These are phyloP conservation scores for Carex cristatella DNA, from an alignment of 176 grass and related monocot species.

Conservation along the genomic window DNA sequence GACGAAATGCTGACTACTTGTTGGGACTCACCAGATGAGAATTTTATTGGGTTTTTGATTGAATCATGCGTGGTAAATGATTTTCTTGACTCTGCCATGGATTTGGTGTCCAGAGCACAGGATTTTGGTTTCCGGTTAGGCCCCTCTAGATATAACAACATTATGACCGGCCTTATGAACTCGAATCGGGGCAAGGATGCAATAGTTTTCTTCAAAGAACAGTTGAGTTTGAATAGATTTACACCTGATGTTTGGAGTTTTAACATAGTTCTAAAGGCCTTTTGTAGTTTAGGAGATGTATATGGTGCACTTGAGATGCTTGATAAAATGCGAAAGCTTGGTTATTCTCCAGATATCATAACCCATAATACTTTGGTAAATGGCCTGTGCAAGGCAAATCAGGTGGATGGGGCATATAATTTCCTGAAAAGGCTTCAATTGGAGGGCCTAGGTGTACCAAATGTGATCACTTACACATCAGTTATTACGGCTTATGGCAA, in stretches of 20 bases:
- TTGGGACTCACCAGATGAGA: conserved; percentile 28
- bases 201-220: conserved; percentile 43
- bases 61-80: conserved; percentile 37
- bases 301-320: conserved; percentile 50
- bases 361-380: conserved; percentile 82
- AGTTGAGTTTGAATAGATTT: conserved; percentile 37
- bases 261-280: conserved; percentile 68
- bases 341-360: conserved; percentile 59
- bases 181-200: conserved; percentile 33
- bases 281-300: conserved; percentile 54
- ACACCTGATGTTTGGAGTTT: conserved; percentile 62
- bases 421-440: conserved; percentile 55
- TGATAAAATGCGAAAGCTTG: conserved; percentile 57
- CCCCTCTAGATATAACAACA: conserved; percentile 56
- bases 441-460: conserved; percentile 50
- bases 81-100: conserved; percentile 31
- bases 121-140: conserved; percentile 38
- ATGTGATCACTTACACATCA: conserved; percentile 87
- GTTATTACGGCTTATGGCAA: conserved; percentile 73
- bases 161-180: conserved; percentile 44
- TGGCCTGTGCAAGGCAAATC: conserved; percentile 52
- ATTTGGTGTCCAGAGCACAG: conserved; percentile 33
- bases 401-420: conserved; percentile 48
- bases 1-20: conserved; percentile 58
- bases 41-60: conserved; percentile 52